These are phyloP conservation scores for Fragaria iinumae DNA, from an alignment of 306 rosid genomes.

Conservation along the genomic window DNA sequence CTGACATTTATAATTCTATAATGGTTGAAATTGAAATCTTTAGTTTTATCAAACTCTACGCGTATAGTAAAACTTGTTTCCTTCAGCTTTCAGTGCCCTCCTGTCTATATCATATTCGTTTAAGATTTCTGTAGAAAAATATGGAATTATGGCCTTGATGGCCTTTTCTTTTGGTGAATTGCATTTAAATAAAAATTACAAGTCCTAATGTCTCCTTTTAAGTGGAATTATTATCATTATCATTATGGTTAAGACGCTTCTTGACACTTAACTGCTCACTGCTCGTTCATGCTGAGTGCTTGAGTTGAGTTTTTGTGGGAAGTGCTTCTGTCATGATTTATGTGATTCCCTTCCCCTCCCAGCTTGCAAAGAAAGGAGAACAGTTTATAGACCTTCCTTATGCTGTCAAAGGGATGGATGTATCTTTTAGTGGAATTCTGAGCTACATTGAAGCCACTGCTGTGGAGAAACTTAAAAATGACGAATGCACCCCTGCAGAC, in stretches of 20 bases:
- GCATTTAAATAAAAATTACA: neutral
- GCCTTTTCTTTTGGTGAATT: neutral
- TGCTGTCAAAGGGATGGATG: slow-evolving; percentile 92
- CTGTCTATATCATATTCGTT: neutral
- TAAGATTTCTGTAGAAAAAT: neutral
- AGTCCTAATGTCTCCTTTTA: neutral
- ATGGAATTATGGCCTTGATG: neutral
- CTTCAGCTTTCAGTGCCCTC: neutral
- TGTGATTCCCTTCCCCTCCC: slow-evolving; percentile 12
- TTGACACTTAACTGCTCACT: neutral
- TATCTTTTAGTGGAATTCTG: slow-evolving; percentile 84
- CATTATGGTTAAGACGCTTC: neutral
- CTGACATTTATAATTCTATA: neutral
- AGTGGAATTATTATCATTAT: neutral
- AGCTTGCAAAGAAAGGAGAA: slow-evolving; percentile 92
- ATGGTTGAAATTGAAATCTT: neutral
- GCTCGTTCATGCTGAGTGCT: neutral
- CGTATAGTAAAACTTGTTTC: neutral
- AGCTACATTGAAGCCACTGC: slow-evolving; percentile 91
- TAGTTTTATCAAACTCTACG: neutral
- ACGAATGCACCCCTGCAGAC: slow-evolving; percentile 91
- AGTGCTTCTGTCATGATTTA: slow-evolving; percentile 15
- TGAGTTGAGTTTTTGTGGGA: neutral
- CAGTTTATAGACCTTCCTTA: slow-evolving; percentile 80
- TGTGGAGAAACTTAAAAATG: slow-evolving; percentile 61